Conservation (phyloP, 192 early-diverging fungal genomes). For the Podila clonocystis region DNA sequence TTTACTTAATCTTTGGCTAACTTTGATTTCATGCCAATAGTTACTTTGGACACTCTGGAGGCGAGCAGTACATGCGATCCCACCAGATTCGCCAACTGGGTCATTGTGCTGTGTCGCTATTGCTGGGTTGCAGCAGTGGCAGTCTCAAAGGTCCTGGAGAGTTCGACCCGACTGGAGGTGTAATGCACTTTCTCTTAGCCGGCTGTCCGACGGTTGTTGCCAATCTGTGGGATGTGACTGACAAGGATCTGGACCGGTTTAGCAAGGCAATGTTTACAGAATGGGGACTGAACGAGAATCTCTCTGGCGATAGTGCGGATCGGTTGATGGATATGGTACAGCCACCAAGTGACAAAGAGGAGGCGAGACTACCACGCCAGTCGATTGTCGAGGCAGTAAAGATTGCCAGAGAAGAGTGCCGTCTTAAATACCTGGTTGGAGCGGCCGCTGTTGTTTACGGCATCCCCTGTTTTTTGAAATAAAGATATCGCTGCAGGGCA, state of each 20-base stretch:
- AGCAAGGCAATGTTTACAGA: conserved; percentile 71
- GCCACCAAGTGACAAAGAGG: not conserved
- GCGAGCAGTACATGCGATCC: conserved; percentile 82
- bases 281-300: conserved; percentile 72
- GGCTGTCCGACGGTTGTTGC: conserved; percentile 89
- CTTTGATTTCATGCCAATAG: conserved; percentile 37
- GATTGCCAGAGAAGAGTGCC: conserved; percentile 74
- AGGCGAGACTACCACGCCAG: conserved; percentile 12
- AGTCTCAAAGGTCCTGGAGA: conserved; percentile 76
- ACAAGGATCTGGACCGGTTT: conserved; percentile 94
- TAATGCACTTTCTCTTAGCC: conserved; percentile 85
- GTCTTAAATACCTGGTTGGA: conserved; percentile 86
- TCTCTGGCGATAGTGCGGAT: not conserved
- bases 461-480: conserved; percentile 64
- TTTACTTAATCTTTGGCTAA: conserved; percentile 3
- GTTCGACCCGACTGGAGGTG: conserved; percentile 89
- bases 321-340: not conserved
- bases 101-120: conserved; percentile 79
- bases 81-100: conserved; percentile 70
- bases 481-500: too few relatives aligned
- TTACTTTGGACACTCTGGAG: conserved; percentile 96
- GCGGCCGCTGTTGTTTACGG: conserved; percentile 96
- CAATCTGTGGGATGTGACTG: conserved; percentile 99
- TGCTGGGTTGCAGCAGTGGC: conserved; percentile 98
- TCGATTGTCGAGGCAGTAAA: conserved; percentile 85